Percentiles rank a stretch among this genome's conserved stretches.
Conservation (phyloP, 2,329 filamentous ascomycete species). For the Aspergillus ustus region DNA sequence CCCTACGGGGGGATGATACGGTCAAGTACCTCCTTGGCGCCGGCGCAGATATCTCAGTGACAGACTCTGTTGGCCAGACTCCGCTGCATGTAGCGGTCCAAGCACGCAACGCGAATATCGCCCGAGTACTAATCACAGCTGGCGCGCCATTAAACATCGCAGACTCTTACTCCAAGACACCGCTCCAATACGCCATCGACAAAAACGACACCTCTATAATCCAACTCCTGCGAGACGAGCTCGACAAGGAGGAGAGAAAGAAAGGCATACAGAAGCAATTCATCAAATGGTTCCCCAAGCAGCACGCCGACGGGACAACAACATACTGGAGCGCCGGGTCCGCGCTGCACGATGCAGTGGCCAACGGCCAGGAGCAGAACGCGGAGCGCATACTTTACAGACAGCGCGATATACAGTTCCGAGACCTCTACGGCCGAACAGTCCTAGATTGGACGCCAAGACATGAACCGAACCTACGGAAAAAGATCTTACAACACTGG, state of each 20-base stretch:
- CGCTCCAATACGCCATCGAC: background rate
- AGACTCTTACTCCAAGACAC: background rate
- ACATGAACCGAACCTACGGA: background rate
- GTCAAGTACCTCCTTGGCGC: background rate
- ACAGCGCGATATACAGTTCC: background rate
- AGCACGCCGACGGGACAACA: background rate
- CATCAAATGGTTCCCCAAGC: background rate
- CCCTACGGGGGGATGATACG: background rate
- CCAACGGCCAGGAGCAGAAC: background rate
- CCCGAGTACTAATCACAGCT: background rate
- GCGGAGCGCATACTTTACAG: background rate
- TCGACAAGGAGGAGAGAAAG: background rate
- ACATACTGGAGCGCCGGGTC: background rate
- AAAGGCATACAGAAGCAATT: background rate
- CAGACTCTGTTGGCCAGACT: background rate
- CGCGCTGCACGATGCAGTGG: background rate
- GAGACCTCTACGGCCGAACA: background rate
- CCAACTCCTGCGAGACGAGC: background rate
- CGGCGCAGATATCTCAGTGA: background rate
- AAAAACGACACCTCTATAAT: background rate
- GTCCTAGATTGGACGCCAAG: background rate
- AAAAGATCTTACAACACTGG: background rate
- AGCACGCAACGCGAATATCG: background rate
- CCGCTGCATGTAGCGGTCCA: background rate
- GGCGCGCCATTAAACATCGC: background rate